Percentiles rank a stretch among this genome's conserved stretches.
These are phyloP conservation scores for Phytopythium boreale DNA, from an alignment of 352 stramenopile species.

Conservation along the genomic window DNA sequence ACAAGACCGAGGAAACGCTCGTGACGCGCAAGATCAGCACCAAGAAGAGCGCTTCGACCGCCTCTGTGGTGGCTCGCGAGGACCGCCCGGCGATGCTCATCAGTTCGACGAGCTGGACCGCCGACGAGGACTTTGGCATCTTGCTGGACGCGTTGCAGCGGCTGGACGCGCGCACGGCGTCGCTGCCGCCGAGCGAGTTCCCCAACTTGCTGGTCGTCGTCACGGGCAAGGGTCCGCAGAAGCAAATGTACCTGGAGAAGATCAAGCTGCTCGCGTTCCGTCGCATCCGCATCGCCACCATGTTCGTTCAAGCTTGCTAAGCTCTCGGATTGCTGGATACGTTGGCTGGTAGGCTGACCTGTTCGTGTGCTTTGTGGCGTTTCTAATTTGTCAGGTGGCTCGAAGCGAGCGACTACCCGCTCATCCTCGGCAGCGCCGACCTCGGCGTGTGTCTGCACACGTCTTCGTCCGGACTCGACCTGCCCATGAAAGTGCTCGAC, in stretches of 20 bases:
- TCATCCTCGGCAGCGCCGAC: conserved; percentile 93
- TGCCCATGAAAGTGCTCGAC: conserved; percentile 99
- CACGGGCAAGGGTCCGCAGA: conserved; percentile 97
- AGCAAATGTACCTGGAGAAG: conserved; percentile 85
- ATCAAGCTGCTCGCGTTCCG: conserved; percentile 72
- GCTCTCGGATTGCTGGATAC: neutral
- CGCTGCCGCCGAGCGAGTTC: conserved; percentile 39
- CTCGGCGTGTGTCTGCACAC: conserved; percentile 99
- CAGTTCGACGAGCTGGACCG: conserved; percentile 98
- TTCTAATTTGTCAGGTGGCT: conserved; percentile 82
- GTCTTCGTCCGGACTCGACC: conserved; percentile 96
- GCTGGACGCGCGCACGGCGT: conserved; percentile 55
- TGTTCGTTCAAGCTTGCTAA: conserved; percentile 30
- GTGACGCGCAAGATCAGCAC: conserved; percentile 41
- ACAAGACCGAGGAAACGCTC: conserved; percentile 54
- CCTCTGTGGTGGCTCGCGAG: conserved; percentile 26
- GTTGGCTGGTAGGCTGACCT: neutral
- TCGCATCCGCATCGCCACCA: conserved; percentile 85
- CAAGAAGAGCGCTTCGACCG: conserved; percentile 19
- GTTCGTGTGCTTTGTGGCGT: neutral
- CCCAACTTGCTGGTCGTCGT: conserved; percentile 92
- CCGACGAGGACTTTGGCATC: conserved; percentile 99
- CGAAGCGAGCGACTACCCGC: conserved; percentile 95
- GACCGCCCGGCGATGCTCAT: conserved; percentile 75
- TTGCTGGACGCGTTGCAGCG: conserved; percentile 91